Percentiles rank a stretch among this genome's conserved stretches.
Conservation (phyloP, 2,329 filamentous ascomycete genomes). For the Chaetomiaceae sp. region DNA sequence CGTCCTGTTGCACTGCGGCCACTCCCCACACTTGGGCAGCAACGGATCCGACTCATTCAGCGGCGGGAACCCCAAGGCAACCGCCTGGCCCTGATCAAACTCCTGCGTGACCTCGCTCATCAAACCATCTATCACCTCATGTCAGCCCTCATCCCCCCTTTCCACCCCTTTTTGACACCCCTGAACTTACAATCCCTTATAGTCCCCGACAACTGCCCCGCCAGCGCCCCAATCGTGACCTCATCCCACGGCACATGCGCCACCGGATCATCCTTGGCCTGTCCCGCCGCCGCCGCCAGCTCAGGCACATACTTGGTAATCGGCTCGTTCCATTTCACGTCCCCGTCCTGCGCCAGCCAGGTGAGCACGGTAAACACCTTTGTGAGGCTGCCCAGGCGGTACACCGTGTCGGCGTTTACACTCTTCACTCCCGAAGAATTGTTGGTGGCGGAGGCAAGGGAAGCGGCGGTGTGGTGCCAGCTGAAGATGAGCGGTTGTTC, state of each 20-base stretch:
- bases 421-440: constrained; percentile 29
- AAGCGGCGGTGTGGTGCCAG: constrained; percentile 27
- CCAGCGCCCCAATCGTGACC: constrained; percentile 27
- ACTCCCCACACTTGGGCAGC: constrained; percentile 18
- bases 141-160: too few species aligned
- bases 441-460: constrained; percentile 8
- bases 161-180: too few species aligned
- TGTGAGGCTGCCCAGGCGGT: constrained; percentile 40
- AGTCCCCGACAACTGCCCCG: constrained; percentile 26
- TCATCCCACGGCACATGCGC: constrained; percentile 24
- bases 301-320: constrained; percentile 42
- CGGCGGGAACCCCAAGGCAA: constrained; percentile 23
- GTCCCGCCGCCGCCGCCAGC: constrained; percentile 31
- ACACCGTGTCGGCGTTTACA: constrained; percentile 35
- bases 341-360: constrained; percentile 39
- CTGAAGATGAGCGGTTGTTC: constrained; percentile 21
- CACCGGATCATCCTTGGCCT: constrained; percentile 25
- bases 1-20: constrained; percentile 24
- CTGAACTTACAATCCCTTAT: constrained; percentile 25
- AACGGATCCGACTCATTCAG: constrained; percentile 22
- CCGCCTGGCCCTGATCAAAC: constrained; percentile 16
- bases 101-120: constrained; percentile 24
- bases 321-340: constrained; percentile 36
- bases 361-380: constrained; percentile 43
- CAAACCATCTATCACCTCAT: constrained; percentile 17